Conservation (phyloP, 2,329 filamentous ascomycete genomes). For the Fusarium oligoseptatum region DNA sequence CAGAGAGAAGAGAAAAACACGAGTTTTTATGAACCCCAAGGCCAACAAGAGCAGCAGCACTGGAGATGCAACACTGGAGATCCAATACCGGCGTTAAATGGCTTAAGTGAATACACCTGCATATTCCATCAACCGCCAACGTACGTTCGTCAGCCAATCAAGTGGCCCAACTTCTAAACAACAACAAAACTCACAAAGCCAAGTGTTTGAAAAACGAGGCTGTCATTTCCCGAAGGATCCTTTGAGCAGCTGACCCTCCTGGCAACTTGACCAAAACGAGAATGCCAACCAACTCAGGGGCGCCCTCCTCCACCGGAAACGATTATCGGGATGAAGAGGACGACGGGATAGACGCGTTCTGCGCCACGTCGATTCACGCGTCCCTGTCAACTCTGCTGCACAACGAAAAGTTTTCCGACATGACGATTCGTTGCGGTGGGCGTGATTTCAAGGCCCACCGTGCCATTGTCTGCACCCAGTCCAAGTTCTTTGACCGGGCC, state of each 20-base stretch:
- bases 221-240: background rate
- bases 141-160: background rate
- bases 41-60: background rate
- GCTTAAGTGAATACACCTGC: background rate
- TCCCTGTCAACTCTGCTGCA: constrained; percentile 11
- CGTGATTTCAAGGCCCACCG: constrained; percentile 51
- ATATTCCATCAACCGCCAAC: background rate
- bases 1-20: background rate
- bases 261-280: background rate
- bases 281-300: background rate
- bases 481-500: constrained; percentile 49
- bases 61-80: background rate
- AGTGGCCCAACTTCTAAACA: background rate
- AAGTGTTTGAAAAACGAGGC: background rate
- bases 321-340: background rate
- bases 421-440: constrained; percentile 49
- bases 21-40: background rate
- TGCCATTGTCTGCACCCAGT: constrained; percentile 53
- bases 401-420: constrained; percentile 49
- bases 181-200: background rate
- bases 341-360: background rate
- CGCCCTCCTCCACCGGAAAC: background rate
- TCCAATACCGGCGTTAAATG: background rate
- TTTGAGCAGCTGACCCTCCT: background rate
- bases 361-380: constrained; percentile 7